Percentiles rank a stretch among this genome's conserved stretches.
phyloP scores from a whole-genome alignment of 345 rosid genomes.

The Gossypium thurberi region DNA sequence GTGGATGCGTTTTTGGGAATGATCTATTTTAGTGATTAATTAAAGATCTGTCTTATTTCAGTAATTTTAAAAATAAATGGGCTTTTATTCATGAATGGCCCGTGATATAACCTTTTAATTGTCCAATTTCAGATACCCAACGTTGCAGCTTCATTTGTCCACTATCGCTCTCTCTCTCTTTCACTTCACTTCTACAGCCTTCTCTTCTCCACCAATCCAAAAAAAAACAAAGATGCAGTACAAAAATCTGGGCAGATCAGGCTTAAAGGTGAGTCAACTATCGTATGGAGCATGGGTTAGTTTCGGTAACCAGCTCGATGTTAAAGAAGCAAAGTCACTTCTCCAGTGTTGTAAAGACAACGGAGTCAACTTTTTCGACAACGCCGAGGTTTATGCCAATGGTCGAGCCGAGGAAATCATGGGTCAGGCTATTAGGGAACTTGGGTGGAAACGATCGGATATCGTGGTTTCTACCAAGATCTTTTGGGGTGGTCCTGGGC shows the following conservation, averaged over 20 bases:
- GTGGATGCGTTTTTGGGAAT: no score
- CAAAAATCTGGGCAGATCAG: constrained; percentile 83
- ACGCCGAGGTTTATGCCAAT: constrained; percentile 96
- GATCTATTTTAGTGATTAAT: no score
- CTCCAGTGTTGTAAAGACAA: constrained; percentile 84
- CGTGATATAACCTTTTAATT: no score
- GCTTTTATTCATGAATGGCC: no score
- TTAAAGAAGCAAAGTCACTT: constrained; percentile 88
- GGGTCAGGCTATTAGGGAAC: constrained; percentile 95
- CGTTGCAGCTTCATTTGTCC: no score
- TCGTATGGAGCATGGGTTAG: constrained; percentile 93
- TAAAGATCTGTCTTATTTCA: no score
- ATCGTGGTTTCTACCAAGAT: constrained; percentile 89
- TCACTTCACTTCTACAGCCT: neutral
- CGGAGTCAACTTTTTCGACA: constrained; percentile 98
- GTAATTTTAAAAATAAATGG: no score
- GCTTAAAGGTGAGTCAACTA: constrained; percentile 87
- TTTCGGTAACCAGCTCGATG: constrained; percentile 95
- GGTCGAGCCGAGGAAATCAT: constrained; percentile 98
- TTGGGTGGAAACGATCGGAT: constrained; percentile 97
- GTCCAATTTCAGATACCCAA: no score
- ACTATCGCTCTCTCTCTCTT: no score
- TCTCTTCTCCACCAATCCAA: neutral
- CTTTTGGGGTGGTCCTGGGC: constrained; percentile 99
- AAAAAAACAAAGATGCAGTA: constrained; percentile 54